phyloP scores from a whole-genome alignment of 2,329 filamentous ascomycete genomes.

The Zopfia rhizophila region DNA sequence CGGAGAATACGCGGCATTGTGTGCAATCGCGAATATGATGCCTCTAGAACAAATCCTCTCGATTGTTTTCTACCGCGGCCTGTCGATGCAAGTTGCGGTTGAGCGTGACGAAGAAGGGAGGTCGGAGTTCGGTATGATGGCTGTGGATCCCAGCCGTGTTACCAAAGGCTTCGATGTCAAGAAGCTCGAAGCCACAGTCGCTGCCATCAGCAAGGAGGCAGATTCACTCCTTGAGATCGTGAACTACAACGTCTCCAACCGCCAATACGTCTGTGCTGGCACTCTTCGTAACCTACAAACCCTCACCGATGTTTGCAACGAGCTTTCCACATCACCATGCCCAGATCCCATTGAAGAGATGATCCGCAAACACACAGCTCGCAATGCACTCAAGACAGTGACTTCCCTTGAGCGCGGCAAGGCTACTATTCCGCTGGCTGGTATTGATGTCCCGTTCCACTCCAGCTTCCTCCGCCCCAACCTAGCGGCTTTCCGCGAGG shows the following conservation, averaged over 20 bases:
- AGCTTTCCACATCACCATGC: constrained; percentile 7
- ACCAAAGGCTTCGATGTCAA: constrained; percentile 32
- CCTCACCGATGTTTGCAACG: constrained; percentile 25
- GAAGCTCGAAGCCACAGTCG: constrained; percentile 33
- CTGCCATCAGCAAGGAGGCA: constrained; percentile 24
- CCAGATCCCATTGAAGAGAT: background rate
- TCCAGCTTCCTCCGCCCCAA: constrained; percentile 32
- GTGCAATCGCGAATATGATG: constrained; percentile 24
- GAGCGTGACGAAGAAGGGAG: constrained; percentile 24
- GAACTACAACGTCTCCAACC: constrained; percentile 30
- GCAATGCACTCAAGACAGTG: background rate
- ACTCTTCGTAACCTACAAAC: constrained; percentile 27
- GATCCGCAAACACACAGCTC: too few species aligned
- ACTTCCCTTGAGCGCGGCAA: constrained; percentile 26
- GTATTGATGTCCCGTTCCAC: constrained; percentile 49
- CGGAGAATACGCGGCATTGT: constrained; percentile 30
- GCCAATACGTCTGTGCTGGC: constrained; percentile 50
- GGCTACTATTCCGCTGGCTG: constrained; percentile 43
- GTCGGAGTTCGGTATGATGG: constrained; percentile 30
- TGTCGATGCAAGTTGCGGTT: constrained; percentile 33
- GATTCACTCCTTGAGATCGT: constrained; percentile 29
- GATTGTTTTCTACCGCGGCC: constrained; percentile 32
- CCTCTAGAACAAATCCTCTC: constrained; percentile 23
- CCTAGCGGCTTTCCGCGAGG: constrained; percentile 30
- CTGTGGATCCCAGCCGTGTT: constrained; percentile 27